Percentiles rank a stretch among this genome's conserved stretches.
Conservation (phyloP, 257 asterid genomes). For the Leptodermis oblonga region DNA sequence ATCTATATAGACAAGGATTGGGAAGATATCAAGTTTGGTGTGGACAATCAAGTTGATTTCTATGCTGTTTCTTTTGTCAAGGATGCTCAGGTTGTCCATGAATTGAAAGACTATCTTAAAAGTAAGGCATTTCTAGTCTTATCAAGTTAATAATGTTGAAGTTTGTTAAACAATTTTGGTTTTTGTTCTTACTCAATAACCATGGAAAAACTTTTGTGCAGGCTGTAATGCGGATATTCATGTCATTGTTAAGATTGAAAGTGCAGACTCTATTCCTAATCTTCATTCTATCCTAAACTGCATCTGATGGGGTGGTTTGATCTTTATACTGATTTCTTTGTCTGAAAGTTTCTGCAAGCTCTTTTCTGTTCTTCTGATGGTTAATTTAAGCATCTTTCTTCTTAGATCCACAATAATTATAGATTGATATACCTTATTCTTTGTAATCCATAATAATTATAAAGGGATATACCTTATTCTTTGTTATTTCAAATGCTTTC, state of each 20-base stretch:
- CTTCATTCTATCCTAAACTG: slow-evolving; percentile 83
- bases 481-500: background rate
- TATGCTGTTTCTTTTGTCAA: slow-evolving; percentile 98
- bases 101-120: slow-evolving; percentile 78
- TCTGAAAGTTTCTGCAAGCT: background rate
- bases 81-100: slow-evolving; percentile 90
- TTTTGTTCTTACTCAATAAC: slow-evolving; percentile 8
- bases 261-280: slow-evolving; percentile 94
- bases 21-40: slow-evolving; percentile 98
- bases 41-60: slow-evolving; percentile 90
- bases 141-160: background rate
- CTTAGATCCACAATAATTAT: background rate
- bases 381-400: background rate
- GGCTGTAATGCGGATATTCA: slow-evolving; percentile 81
- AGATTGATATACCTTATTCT: background rate
- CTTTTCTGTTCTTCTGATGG: slow-evolving; percentile 4
- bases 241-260: slow-evolving; percentile 88
- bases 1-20: slow-evolving; percentile 74
- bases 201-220: slow-evolving; percentile 35
- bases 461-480: background rate
- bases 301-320: slow-evolving; percentile 85
- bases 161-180: slow-evolving; percentile 3
- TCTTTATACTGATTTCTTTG: background rate
- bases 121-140: slow-evolving; percentile 36
- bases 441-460: background rate